Base-by-base conservation (phyloP, 495 filamentous ascomycete species). In the Sordaria brevicollis region DNA sequence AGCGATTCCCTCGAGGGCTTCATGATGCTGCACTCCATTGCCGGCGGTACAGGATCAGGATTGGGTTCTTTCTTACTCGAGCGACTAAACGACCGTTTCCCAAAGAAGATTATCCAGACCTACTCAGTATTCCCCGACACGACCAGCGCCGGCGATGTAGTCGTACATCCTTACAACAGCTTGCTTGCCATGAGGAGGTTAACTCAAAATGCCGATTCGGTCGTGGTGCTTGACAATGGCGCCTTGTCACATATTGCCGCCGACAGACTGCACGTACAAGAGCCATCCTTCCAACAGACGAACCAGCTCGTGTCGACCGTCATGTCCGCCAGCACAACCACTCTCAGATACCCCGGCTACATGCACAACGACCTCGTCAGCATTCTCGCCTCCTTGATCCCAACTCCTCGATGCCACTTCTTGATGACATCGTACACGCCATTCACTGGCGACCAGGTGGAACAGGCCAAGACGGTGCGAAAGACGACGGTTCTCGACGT, bases 341-440 rank as follows among this genome's bases (percentile, higher is more conserved):
- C 95, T 8, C 89, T 99, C 36, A 88, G 95, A 70, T 98, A 99
- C 78, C 95, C 95, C 1, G 95, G 96, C 33, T 99, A 99, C 77
- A 98, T 99, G 96, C 95, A 99, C 82, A 99, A 99, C 78, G 95
- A 99, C 76, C 90, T 99, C 8, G 94, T 96, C 72, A 93, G 94
- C 75, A 97, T 99, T 76, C 89, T 98, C 65, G 96, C 95, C 39
- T 96, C 93, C 25, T 86, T 99, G 6, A 97, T 99, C 66, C 95
- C 95, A 9, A 98, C 93, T 0, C 95, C 95, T 15, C 91, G 95
- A 68, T 96, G 93, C 79, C 95, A 99, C 79, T 99, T 99, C 87
- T 84, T 99, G 43, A 93, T 97, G 89, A 98, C 95, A 2, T 93
- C 93, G 21, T 99, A 98, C 81, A 99, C 95, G 0, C 95, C 95